Base-by-base conservation (phyloP, 768 basidiomycete genomes). In the Pisolithus orientalis region DNA sequence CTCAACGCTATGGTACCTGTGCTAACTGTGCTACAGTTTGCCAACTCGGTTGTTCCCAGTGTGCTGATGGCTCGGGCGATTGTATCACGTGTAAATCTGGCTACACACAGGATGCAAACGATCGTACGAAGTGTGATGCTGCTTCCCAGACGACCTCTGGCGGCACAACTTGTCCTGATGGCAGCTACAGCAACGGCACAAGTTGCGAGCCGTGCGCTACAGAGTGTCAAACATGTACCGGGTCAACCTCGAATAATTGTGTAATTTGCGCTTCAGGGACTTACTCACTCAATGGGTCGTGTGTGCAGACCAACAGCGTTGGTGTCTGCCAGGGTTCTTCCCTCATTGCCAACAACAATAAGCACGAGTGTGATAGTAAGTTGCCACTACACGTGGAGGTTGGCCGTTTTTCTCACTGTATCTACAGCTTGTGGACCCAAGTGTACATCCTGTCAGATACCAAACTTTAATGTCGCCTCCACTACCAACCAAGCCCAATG, bases 311-410 rank as follows among this genome's bases (percentile, higher is more conserved):
- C 31, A 78, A 83, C 61, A 68, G 68, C 14, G 75, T 79, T 54
- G 93, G 93, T 3, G 80, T 89, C 8, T 95, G 93, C 69, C 71
- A 78, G 43, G 83, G 82, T 6, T 77, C 87, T 9, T 79, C 74
- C 44, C 71, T 88, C 56, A 79, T 94, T 34, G 90, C 82, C 21
- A 87, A 95, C 58, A 90, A 90, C 59, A 76, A 78, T 63, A 94
- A 92, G 70, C 71, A 78, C n/a, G 80, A 83, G 59, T 94, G 92
- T 62, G 89, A 94, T 61, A 79, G 90, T 91, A 61, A 67, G 38
- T 49, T 27, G 34, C 44, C 51, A 6, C 28, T 37, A 39, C 45
- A 39, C 51, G 46, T n/a, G 44, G 17, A 9, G 14, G 16, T 21
- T 47, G 16, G 14, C n/a, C 51, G 49, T 24, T 28, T 54, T 17